Percentiles rank a stretch among this genome's conserved stretches.
phyloP scores from a whole-genome alignment of 805 yeast species.

The Starmerella etchellsii region DNA sequence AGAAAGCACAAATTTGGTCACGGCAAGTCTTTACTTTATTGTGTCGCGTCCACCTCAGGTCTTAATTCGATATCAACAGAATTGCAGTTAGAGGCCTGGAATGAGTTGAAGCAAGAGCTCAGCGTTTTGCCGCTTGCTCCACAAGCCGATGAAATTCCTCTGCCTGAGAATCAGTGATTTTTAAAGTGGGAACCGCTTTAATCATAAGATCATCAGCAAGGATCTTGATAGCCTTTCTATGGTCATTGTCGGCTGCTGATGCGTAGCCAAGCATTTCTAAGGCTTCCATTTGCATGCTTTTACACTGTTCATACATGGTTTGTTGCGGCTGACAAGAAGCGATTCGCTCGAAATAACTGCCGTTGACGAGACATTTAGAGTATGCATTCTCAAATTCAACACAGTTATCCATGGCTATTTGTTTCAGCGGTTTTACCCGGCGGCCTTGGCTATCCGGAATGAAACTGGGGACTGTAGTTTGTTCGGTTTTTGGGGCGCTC shows the following conservation, averaged over 20 bases:
- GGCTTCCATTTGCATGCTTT: slow-evolving; percentile 22
- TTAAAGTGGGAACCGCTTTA: slow-evolving; percentile 18
- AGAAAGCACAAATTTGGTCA: slow-evolving; percentile 26
- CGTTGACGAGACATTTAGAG: slow-evolving; percentile 22
- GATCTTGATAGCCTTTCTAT: slow-evolving; percentile 17
- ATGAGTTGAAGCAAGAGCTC: neutral
- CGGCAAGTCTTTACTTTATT: slow-evolving; percentile 32
- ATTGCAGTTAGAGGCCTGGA: slow-evolving; percentile 41
- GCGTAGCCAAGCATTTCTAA: slow-evolving; percentile 22
- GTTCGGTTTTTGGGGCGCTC: neutral
- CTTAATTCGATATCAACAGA: slow-evolving; percentile 40
- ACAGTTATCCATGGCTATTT: slow-evolving; percentile 26
- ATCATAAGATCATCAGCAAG: slow-evolving; percentile 25
- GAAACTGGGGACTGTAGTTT: neutral
- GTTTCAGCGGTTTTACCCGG: slow-evolving; percentile 16
- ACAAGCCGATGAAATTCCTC: slow-evolving; percentile 15
- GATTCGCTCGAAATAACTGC: slow-evolving; percentile 20
- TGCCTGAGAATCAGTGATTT: slow-evolving; percentile 17
- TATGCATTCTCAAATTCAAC: slow-evolving; percentile 24
- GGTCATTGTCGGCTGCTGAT: slow-evolving; percentile 11
- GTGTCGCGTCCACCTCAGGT: slow-evolving; percentile 65
- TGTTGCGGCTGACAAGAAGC: slow-evolving; percentile 20
- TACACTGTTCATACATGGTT: slow-evolving; percentile 22
- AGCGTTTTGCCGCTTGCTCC: neutral
- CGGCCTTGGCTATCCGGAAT: neutral